Base-by-base conservation (phyloP, 2,329 filamentous ascomycete genomes). In the Colletotrichum caudatum region DNA sequence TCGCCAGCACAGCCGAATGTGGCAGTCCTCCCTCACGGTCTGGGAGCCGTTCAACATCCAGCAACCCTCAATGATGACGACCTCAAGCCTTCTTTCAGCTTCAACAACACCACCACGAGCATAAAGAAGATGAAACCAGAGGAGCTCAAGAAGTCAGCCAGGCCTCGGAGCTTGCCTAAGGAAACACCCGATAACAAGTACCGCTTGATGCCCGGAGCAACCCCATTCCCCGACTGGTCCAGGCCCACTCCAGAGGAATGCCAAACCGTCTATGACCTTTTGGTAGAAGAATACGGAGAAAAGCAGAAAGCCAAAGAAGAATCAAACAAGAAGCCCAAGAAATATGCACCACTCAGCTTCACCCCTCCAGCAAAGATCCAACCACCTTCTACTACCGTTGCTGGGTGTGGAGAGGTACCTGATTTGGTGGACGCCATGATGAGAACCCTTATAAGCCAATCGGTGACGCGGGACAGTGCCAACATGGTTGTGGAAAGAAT, bases 191-290 rank as follows among this genome's bases (percentile, higher is more conserved):
- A 78, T 5, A 75, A 76, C 63, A 81, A 81, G 2, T 90, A 90
- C 68, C 84, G 86, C 16, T 77, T 90, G 37, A 89, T 83, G 2
- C 87, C 87, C 35, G 87, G 88, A 33, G 76, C 77, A 64, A 87
- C 89, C 1, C 94, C 93, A 0, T 97, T 92, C 74, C 92, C 93
- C 0, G 84, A 91, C 68, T 92, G 89, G 79, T 75, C 80, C 3
- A 87, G 85, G 66, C 94, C 94, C 0, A 94, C 91, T 0, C 76
- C 85, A 0, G 88, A 90, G 62, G 89, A 93, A 75, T 95, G 93
- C 77, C 85, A 91, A 73, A 86, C 92, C 76, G 92, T 95, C 5
- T 88, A 90, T 66, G 82, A 84, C 1, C 82, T 95, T 2, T 86
- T 97, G 0, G 87, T 89, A 1, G 84, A 85, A 16, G 79, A 89